phyloP scores from a whole-genome alignment of 1,139 yeast species.

The Yamadazyma epiphylla region DNA sequence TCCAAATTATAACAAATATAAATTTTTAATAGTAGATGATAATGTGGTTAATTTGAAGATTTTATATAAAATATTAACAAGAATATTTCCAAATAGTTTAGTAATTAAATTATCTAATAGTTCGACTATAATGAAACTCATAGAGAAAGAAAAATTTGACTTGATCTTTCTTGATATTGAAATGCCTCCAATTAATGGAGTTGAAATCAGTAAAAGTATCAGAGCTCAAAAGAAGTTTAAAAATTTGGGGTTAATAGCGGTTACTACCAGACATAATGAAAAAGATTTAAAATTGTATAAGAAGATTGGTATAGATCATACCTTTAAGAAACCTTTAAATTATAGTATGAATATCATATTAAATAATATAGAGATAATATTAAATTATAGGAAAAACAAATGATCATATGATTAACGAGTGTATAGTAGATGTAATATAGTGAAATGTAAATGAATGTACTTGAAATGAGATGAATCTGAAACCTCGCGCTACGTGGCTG shows the following conservation, averaged over 20 bases:
- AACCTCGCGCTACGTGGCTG: too few species aligned
- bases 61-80: conserved; percentile 26
- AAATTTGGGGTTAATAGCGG: conserved; percentile 37
- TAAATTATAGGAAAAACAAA: conserved; percentile 13
- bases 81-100: conserved; percentile 32
- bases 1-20: conserved; percentile 23
- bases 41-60: conserved; percentile 40
- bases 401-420: conserved; percentile 4
- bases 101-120: conserved; percentile 30
- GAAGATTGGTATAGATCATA: conserved; percentile 36
- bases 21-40: conserved; percentile 42
- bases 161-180: conserved; percentile 43
- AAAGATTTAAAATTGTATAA: conserved; percentile 28
- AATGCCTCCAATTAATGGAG: conserved; percentile 44
- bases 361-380: conserved; percentile 14
- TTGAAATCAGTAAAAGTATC: conserved; percentile 32
- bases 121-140: conserved; percentile 22
- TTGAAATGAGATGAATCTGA: too few species aligned
- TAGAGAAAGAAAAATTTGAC: conserved; percentile 23
- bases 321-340: conserved; percentile 41
- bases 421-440: too few species aligned
- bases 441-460: too few species aligned
- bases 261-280: conserved; percentile 31
- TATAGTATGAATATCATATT: conserved; percentile 14
- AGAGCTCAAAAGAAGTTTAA: conserved; percentile 17